Evolutionary conservation across 495 filamentous ascomycete species (phyloP).

Genomic region (Lophium mytilinum): DNA sequence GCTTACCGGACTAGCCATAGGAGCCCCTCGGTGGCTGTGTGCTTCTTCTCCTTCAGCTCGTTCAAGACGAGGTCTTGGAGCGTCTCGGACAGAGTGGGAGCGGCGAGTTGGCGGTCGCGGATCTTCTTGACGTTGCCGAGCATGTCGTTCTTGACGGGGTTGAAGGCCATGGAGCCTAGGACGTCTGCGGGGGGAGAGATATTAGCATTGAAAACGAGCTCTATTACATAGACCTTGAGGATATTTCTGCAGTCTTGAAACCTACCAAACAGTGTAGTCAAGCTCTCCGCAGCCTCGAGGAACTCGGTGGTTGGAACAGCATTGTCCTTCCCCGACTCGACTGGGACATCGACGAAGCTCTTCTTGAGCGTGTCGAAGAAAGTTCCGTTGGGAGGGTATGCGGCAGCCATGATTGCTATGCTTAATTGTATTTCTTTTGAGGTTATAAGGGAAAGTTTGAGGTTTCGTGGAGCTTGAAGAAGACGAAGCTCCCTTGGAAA

Average conservation of each 20-base stretch:
- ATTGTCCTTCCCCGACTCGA: constrained; percentile 64
- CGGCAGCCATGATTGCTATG: background rate
- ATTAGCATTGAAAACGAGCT: background rate
- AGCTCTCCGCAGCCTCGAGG: constrained; percentile 78
- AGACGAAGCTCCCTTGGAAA: background rate
- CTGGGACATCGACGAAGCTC: constrained; percentile 73
- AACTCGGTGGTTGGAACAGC: constrained; percentile 63
- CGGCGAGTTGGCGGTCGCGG: constrained; percentile 67
- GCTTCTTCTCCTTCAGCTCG: constrained; percentile 79
- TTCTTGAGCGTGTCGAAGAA: constrained; percentile 76
- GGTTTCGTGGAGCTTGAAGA: background rate
- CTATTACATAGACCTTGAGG: no score
- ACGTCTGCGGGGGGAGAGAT: constrained; percentile 47
- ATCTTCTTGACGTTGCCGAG: constrained; percentile 96
- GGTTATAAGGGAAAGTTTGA: background rate
- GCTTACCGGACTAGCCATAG: constrained; percentile 84
- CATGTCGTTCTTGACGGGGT: constrained; percentile 83
- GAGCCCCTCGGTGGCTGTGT: constrained; percentile 78
- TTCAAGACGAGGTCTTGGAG: constrained; percentile 76
- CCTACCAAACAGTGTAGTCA: constrained; percentile 81
- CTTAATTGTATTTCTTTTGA: background rate
- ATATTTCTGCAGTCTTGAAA: background rate
- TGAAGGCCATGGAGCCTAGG: constrained; percentile 74
- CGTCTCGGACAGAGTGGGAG: constrained; percentile 66
- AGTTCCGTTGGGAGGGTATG: constrained; percentile 56